Evolutionary conservation across 2,329 filamentous ascomycete genomes (phyloP).

Genomic region (Monosporascus sp.): DNA sequence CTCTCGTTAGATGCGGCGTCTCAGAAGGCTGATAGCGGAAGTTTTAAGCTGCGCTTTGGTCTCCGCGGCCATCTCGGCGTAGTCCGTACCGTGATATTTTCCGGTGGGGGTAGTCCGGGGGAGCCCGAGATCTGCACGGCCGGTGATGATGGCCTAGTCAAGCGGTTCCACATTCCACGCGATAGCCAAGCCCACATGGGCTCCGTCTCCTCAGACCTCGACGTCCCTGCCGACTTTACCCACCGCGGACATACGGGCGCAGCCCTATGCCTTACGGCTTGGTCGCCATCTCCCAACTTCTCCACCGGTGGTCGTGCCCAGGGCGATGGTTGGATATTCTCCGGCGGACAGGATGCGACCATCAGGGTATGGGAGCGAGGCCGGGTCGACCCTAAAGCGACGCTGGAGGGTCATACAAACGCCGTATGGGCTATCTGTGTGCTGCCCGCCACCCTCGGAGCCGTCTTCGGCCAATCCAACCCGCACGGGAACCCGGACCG

Average conservation of each 20-base stretch:
- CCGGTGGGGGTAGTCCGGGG: constrained; percentile 87
- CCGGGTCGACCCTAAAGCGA: constrained; percentile 89
- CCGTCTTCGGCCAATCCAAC: constrained; percentile 71
- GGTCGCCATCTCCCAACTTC: constrained; percentile 82
- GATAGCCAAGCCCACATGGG: constrained; percentile 54
- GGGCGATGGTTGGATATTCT: constrained; percentile 98
- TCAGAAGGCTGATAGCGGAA: constrained; percentile 63
- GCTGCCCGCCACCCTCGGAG: constrained; percentile 73
- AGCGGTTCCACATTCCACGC: constrained; percentile 91
- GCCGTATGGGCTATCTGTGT: constrained; percentile 95
- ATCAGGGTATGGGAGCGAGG: constrained; percentile 94
- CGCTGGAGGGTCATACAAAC: constrained; percentile 89
- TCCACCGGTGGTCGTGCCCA: constrained; percentile 80
- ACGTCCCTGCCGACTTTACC: constrained; percentile 90
- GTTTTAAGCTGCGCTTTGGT: constrained; percentile 89
- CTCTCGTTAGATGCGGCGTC: constrained; percentile 42
- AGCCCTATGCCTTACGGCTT: constrained; percentile 81
- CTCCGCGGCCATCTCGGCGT: constrained; percentile 90
- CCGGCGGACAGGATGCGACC: constrained; percentile 88
- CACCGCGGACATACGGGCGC: constrained; percentile 90
- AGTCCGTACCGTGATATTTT: constrained; percentile 92
- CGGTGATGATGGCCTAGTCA: constrained; percentile 91
- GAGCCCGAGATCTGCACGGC: constrained; percentile 97
- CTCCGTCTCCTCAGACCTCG: constrained; percentile 67
- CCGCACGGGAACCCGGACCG: constrained; percentile 77